Evolutionary conservation across 176 grass and related monocot genomes (phyloP).

Genomic region (Dendrocalamus sinicus): DNA sequence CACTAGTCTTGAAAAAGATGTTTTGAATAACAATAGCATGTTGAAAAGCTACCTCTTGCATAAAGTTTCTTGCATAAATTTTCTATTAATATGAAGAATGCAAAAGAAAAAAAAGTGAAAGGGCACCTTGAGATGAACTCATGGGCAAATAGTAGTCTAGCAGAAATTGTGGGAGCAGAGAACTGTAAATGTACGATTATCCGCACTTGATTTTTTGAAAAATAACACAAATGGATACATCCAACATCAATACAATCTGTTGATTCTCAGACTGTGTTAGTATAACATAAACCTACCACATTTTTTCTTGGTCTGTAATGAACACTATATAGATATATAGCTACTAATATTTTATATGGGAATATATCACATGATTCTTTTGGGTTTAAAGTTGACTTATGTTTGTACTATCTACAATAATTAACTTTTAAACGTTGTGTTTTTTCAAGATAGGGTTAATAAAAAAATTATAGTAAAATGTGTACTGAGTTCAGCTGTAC

Average conservation of each 20-base stretch:
- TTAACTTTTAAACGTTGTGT: too few relatives aligned
- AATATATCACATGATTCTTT: conserved; percentile 5
- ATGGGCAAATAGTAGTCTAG: background rate
- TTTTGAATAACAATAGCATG: conserved; percentile 14
- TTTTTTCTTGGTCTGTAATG: conserved; percentile 13
- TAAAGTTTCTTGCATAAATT: conserved; percentile 29
- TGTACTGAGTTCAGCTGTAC: too few relatives aligned
- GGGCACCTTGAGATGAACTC: conserved; percentile 10
- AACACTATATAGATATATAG: conserved; percentile 19
- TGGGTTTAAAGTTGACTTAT: too few relatives aligned
- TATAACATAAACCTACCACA: background rate
- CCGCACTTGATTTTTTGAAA: conserved; percentile 18
- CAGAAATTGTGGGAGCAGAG: conserved; percentile 21
- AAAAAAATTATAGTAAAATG: too few relatives aligned
- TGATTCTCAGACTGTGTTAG: conserved; percentile 15
- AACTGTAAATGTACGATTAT: conserved; percentile 4
- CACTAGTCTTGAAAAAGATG: background rate
- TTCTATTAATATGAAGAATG: conserved; percentile 14
- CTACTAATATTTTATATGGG: conserved; percentile 1
- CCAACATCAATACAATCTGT: background rate
- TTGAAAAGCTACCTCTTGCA: conserved; percentile 20
- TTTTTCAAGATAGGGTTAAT: too few relatives aligned
- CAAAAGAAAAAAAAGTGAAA: background rate
- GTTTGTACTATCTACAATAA: too few relatives aligned
- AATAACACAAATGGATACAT: conserved; percentile 4